Conservation (phyloP, 306 rosid species). For the Vigna trinervia region DNA sequence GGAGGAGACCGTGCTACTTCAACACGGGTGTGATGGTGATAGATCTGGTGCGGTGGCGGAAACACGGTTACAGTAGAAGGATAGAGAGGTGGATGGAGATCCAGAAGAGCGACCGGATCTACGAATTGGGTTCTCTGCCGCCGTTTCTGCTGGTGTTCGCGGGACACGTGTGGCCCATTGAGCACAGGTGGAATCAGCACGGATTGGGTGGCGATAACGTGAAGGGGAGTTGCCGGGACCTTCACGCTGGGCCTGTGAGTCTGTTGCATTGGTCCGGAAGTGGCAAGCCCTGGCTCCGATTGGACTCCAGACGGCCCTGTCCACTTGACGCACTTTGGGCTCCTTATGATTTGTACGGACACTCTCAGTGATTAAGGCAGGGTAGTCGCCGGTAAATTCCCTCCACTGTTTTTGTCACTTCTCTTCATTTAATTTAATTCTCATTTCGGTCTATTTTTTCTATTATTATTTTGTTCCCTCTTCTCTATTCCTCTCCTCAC, state of each 20-base stretch:
- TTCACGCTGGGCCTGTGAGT: slow-evolving; percentile 72
- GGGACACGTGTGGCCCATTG: slow-evolving; percentile 74
- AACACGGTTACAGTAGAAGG: slow-evolving; percentile 49
- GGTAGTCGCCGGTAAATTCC: slow-evolving; percentile 55
- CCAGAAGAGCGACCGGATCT: slow-evolving; percentile 66
- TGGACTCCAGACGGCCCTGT: slow-evolving; percentile 63
- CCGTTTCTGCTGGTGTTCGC: slow-evolving; percentile 71
- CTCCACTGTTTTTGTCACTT: slow-evolving; percentile 44
- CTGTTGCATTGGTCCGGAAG: slow-evolving; percentile 78
- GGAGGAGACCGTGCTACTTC: slow-evolving; percentile 65
- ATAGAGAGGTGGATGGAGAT: slow-evolving; percentile 80
- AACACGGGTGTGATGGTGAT: slow-evolving; percentile 79
- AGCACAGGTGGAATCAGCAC: slow-evolving; percentile 80
- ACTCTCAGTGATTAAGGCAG: slow-evolving; percentile 45
- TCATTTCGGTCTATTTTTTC: slow-evolving; percentile 30
- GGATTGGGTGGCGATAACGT: slow-evolving; percentile 78
- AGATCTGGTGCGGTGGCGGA: slow-evolving; percentile 69
- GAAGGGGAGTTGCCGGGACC: slow-evolving; percentile 68
- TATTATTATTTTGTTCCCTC: neutral
- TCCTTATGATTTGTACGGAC: slow-evolving; percentile 74
- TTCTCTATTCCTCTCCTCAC: slow-evolving; percentile 15
- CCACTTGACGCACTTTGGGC: slow-evolving; percentile 66
- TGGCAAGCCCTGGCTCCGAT: slow-evolving; percentile 71
- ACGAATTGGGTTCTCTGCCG: slow-evolving; percentile 73
- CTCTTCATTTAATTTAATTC: slow-evolving; percentile 42